Conservation (phyloP, 306 rosid species). For the Cicer arietinum region DNA sequence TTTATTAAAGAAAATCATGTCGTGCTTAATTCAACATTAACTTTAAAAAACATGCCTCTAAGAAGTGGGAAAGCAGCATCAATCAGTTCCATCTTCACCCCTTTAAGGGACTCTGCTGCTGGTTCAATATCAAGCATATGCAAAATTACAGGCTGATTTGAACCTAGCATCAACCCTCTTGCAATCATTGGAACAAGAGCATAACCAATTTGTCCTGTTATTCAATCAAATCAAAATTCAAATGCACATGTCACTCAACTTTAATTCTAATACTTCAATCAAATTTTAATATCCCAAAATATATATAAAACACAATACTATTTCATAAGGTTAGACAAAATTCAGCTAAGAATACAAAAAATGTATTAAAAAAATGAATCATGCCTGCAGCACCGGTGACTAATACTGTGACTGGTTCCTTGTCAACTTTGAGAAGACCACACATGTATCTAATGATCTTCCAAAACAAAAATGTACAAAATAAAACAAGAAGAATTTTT, state of each 20-base stretch:
- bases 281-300: neutral
- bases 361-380: constrained; percentile 37
- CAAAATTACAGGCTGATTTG: constrained; percentile 73
- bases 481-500: constrained; percentile 55
- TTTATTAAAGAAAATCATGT: neutral
- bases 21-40: neutral
- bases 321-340: constrained; percentile 5
- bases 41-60: constrained; percentile 39
- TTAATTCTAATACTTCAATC: neutral
- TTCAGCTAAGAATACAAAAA: neutral
- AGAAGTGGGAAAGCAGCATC: constrained; percentile 83
- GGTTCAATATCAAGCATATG: constrained; percentile 78
- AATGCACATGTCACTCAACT: neutral
- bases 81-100: constrained; percentile 71
- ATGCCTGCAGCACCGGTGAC: constrained; percentile 92
- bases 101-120: constrained; percentile 64
- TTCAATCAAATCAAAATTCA: constrained; percentile 10
- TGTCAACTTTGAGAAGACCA: constrained; percentile 62
- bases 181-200: constrained; percentile 84
- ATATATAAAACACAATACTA: neutral
- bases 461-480: constrained; percentile 65
- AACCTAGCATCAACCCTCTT: constrained; percentile 75
- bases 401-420: constrained; percentile 73
- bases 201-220: constrained; percentile 82
- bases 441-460: constrained; percentile 70